These are phyloP conservation scores for Colletotrichum tamarilloi DNA, from an alignment of 2,329 filamentous ascomycete species.

Conservation along the genomic window DNA sequence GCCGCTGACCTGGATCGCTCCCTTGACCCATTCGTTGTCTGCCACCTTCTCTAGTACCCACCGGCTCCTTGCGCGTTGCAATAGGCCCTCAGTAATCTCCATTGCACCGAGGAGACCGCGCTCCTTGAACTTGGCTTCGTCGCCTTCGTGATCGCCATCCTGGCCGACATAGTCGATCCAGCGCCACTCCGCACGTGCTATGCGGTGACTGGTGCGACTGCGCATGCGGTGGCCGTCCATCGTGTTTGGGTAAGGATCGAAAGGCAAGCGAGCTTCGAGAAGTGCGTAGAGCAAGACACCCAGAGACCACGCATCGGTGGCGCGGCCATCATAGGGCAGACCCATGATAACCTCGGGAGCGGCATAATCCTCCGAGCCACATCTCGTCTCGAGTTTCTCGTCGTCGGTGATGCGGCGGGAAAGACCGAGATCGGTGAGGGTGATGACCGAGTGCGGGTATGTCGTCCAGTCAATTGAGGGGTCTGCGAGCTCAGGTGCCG, in stretches of 20 bases:
- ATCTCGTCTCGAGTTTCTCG: constrained; percentile 91
- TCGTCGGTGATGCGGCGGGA: constrained; percentile 87
- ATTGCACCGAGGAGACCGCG: constrained; percentile 79
- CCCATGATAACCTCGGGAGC: constrained; percentile 97
- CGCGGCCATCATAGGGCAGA: constrained; percentile 91
- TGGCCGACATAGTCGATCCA: constrained; percentile 89
- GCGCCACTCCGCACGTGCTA: constrained; percentile 93
- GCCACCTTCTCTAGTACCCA: constrained; percentile 81
- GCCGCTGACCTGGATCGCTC: constrained; percentile 76
- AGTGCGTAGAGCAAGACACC: constrained; percentile 94
- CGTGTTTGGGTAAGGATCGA: constrained; percentile 87
- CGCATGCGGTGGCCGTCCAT: constrained; percentile 80
- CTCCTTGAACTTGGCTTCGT: constrained; percentile 69
- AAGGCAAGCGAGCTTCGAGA: constrained; percentile 91
- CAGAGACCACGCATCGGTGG: constrained; percentile 94
- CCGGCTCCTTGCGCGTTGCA: constrained; percentile 84
- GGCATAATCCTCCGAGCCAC: constrained; percentile 96
- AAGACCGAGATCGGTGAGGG: constrained; percentile 90
- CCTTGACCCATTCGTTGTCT: constrained; percentile 78
- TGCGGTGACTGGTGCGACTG: constrained; percentile 90
- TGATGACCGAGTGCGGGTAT: constrained; percentile 86
- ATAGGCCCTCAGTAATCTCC: constrained; percentile 82
- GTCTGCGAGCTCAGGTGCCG: constrained; percentile 73
- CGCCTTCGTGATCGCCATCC: constrained; percentile 86
- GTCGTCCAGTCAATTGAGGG: constrained; percentile 74